A percentile compares a stretch with the other conserved stretches of the same genome.
phyloP scores from a whole-genome alignment of 2,329 filamentous ascomycete genomes.

The Sclerotinia trifoliorum region DNA sequence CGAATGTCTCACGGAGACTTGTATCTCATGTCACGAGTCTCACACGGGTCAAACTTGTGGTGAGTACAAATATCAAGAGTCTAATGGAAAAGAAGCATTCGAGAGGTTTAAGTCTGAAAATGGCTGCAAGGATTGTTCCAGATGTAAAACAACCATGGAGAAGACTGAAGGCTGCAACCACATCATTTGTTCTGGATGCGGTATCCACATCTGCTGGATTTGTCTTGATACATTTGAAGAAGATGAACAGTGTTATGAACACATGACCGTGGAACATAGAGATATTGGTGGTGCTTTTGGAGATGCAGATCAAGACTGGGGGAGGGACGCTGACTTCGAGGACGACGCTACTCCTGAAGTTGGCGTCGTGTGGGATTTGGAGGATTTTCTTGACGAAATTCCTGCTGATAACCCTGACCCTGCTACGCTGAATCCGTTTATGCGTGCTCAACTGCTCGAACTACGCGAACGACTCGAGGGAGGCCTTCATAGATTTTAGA shows the following conservation, averaged over 20 bases:
- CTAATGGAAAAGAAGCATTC: conserved; percentile 21
- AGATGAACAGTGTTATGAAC: conserved; percentile 29
- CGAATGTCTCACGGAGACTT: conserved; percentile 25
- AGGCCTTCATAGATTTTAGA: background rate
- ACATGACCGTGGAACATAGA: conserved; percentile 30
- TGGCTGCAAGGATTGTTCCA: conserved; percentile 45
- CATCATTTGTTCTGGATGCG: conserved; percentile 45
- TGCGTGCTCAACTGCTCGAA: background rate
- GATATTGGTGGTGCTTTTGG: background rate
- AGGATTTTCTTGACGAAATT: too few relatives aligned
- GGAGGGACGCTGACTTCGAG: too few relatives aligned
- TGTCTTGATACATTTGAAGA: conserved; percentile 44
- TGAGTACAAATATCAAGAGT: conserved; percentile 26
- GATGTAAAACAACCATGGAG: conserved; percentile 34
- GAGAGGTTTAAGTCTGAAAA: conserved; percentile 39
- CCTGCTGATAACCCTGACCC: background rate
- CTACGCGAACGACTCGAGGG: background rate
- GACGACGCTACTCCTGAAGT: too few relatives aligned
- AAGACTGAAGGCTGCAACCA: conserved; percentile 47
- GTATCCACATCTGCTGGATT: conserved; percentile 49
- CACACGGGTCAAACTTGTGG: conserved; percentile 27
- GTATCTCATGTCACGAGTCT: conserved; percentile 25
- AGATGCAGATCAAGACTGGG: too few relatives aligned
- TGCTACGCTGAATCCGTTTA: background rate
- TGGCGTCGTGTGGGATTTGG: too few relatives aligned